Base-by-base conservation (phyloP, 495 filamentous ascomycete species). In the Astrothelium macrocarpum region DNA sequence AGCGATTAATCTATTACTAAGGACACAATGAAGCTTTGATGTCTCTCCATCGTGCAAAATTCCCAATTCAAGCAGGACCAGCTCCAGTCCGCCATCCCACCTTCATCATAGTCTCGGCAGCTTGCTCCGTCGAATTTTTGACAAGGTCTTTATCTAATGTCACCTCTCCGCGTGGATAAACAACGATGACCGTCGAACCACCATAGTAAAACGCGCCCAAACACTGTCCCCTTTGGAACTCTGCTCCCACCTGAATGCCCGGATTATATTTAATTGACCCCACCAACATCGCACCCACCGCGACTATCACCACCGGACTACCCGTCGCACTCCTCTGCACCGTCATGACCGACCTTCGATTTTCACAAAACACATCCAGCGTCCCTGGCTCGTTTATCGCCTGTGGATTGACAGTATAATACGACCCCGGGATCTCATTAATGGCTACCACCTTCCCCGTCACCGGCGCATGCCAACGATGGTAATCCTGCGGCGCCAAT, bases 341-440 rank as follows among this genome's bases (percentile, higher is more conserved):
- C 11, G 71, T 66, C 76, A 78, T 78, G 29, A 77, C 73, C 2
- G 71, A 74, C 23, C 76, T 67, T 18, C 67, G 71, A 60, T 78
- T 78, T 67, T 78, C 75, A 62, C 76, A 78, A 64, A 78, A 78
- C 20, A 78, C 76, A 59, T 78, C 73, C 32, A 78, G 68, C 3
- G 72, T 74, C 0, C 76, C 76, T 2, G 72, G 60, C 64, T 77
- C 73, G 56, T 76, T 77, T 71, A 78, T 77, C 14, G 76, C 76
- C 66, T 78, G 76, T 16, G 79, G 79, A 66, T 79, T 77, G 32
- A 80, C 77, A 18, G 75, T 74, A 28, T 71, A 71, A 58, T 71
- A 71, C 36, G 67, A 65, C 11, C 69, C 69, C 1, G 67, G 67
- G 23, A 71, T 69, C 18, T 71, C 69, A 11, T 25, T 65, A 36